Base-by-base conservation (phyloP, 768 basidiomycete species). In the Agrocybe chaxingu region DNA sequence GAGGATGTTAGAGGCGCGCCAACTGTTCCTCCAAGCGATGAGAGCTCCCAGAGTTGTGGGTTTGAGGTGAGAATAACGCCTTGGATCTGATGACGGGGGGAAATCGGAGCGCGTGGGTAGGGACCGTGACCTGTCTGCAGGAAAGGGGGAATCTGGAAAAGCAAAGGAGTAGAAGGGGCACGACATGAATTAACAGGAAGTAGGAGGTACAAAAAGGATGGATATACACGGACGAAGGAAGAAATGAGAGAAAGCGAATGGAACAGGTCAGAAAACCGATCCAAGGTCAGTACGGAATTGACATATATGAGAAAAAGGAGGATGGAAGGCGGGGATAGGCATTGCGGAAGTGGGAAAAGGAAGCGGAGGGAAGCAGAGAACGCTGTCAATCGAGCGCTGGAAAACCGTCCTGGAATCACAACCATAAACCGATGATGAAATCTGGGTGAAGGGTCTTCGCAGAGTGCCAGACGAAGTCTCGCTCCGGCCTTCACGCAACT, bases 401-500 rank as follows among this genome's bases (percentile, higher is more conserved):
- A 16, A 16, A 16, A 36, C n/a, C 35, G 19, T 47, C 46, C 33
- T 46, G 37, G 32, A 45, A 45, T 42, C 47, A 34, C 44, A 32
- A 34, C 40, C 36, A 11, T 11, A 37, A 37, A 37, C 45, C n/a
- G 47, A 29, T n/a, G 33, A 47, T 18, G 13, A 37, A 34, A 24
- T 3, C 3, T 24, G 24, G 16, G 16, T 16, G 46, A 35, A 36
- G 10, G 24, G 24, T 11, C 29, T 16, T 19, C 36, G 39, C 13
- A 9, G 10, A 12, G 12, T 9, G 29, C 1, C 33, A 32, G 13
- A 41, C 29, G 37, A 42, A 35, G 24, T 33, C 13, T 37, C 13
- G 11, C 29, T 40, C 29, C 35, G 12, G 38, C 35, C 42, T 32
- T 62, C 50, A 66, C 38, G 58, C 62, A 43, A 60, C 62, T 19